Evolutionary conservation across 2,329 filamentous ascomycete species (phyloP).

Genomic region (Scytalidium sp.): DNA sequence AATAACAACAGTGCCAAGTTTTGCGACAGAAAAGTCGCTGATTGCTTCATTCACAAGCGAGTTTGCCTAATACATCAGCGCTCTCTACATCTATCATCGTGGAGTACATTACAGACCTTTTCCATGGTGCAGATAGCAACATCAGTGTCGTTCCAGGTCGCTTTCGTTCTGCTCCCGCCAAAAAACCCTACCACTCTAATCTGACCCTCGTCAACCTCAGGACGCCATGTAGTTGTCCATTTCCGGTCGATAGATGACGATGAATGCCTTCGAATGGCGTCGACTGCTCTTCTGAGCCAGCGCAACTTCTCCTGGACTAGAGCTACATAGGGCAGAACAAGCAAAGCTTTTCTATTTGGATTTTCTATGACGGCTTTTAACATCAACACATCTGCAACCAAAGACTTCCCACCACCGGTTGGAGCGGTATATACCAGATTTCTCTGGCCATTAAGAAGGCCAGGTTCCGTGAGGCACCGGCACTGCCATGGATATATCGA

Average conservation of each 20-base stretch:
- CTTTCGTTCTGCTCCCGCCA: slow-evolving; percentile 65
- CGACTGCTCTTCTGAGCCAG: slow-evolving; percentile 67
- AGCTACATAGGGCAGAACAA: slow-evolving; percentile 75
- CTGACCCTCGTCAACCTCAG: slow-evolving; percentile 52
- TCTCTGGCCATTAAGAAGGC: slow-evolving; percentile 60
- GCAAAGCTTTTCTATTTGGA: slow-evolving; percentile 62
- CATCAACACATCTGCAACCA: slow-evolving; percentile 72
- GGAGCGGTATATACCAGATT: slow-evolving; percentile 80
- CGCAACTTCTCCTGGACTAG: slow-evolving; percentile 77
- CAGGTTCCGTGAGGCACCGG: slow-evolving; percentile 65
- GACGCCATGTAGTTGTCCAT: slow-evolving; percentile 45
- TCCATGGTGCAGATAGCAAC: slow-evolving; percentile 78
- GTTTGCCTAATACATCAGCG: slow-evolving; percentile 55
- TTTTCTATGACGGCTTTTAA: slow-evolving; percentile 66
- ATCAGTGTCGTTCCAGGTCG: slow-evolving; percentile 72
- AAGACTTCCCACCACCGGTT: slow-evolving; percentile 74
- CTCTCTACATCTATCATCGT: background rate
- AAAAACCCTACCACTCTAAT: slow-evolving; percentile 72
- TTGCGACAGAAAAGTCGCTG: slow-evolving; percentile 62
- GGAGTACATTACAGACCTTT: slow-evolving; percentile 47
- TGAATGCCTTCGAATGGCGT: slow-evolving; percentile 45
- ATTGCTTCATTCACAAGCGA: slow-evolving; percentile 71
- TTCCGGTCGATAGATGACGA: slow-evolving; percentile 4
- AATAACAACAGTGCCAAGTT: slow-evolving; percentile 65
- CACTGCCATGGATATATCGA: slow-evolving; percentile 80